Evolutionary conservation across 1,139 yeast genomes (phyloP).

Genomic region (Nakaseomyces delphensis): DNA sequence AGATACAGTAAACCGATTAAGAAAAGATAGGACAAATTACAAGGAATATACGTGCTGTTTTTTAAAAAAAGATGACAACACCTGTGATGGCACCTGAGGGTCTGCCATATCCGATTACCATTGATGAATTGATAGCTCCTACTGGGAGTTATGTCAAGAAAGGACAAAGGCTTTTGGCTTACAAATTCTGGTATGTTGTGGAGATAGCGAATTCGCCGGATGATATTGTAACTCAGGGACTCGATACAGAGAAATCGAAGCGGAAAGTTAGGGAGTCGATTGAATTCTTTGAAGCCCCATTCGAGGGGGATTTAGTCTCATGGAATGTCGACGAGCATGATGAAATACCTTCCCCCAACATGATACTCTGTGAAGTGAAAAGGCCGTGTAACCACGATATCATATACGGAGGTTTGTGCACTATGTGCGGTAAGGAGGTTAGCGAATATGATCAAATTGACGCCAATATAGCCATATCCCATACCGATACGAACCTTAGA

Average conservation of each 20-base stretch:
- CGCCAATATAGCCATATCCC: conserved; percentile 72
- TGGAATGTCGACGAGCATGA: conserved; percentile 51
- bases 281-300: conserved; percentile 61
- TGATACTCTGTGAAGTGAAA: conserved; percentile 45
- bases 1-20: neutral
- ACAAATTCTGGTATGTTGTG: conserved; percentile 31
- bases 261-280: conserved; percentile 25
- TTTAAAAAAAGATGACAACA: conserved; percentile 24
- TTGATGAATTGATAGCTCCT: conserved; percentile 26
- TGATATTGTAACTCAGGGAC: conserved; percentile 1
- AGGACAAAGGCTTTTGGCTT: conserved; percentile 29
- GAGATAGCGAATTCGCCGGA: conserved; percentile 17
- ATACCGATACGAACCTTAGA: conserved; percentile 77
- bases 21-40: neutral
- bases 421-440: conserved; percentile 81
- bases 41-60: too few species aligned
- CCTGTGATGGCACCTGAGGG: conserved; percentile 28
- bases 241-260: conserved; percentile 10
- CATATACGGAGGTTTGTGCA: conserved; percentile 95
- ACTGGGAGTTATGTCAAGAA: conserved; percentile 24
- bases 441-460: conserved; percentile 74
- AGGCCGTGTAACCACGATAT: conserved; percentile 92
- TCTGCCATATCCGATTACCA: conserved; percentile 31
- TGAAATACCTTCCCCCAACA: conserved; percentile 45
- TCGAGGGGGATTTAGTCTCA: conserved; percentile 56